Conservation (phyloP, 352 stramenopile species). For the Plasmopara muralis region DNA sequence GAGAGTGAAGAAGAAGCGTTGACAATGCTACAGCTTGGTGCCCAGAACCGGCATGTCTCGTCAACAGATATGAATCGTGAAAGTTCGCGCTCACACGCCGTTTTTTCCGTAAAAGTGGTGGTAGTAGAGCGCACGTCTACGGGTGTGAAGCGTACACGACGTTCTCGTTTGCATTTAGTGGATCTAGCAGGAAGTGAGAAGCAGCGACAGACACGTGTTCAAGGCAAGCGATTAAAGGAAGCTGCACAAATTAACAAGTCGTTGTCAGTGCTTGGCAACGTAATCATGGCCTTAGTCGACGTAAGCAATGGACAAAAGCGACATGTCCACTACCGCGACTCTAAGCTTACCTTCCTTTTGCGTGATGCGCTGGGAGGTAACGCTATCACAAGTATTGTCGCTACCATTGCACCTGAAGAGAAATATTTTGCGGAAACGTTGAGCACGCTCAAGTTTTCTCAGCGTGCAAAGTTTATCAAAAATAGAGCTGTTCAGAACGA, state of each 20-base stretch:
- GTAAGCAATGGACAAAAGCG: slow-evolving; percentile 71
- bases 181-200: slow-evolving; percentile 87
- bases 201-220: slow-evolving; percentile 70
- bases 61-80: slow-evolving; percentile 97
- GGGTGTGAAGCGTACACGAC: slow-evolving; percentile 53
- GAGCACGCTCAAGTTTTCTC: slow-evolving; percentile 83
- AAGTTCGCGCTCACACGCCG: slow-evolving; percentile 93
- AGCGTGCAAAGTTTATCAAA: slow-evolving; percentile 86
- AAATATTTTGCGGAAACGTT: slow-evolving; percentile 84
- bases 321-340: slow-evolving; percentile 84
- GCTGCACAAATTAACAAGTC: slow-evolving; percentile 88
- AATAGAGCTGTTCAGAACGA: slow-evolving; percentile 85
- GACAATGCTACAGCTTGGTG: slow-evolving; percentile 64
- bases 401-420: slow-evolving; percentile 70
- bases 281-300: slow-evolving; percentile 86
- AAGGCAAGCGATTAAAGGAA: slow-evolving; percentile 82
- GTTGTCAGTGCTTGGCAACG: slow-evolving; percentile 80
- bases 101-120: slow-evolving; percentile 95
- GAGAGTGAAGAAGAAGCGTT: slow-evolving; percentile 57
- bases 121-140: slow-evolving; percentile 57
- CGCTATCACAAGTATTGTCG: slow-evolving; percentile 81
- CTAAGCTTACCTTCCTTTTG: slow-evolving; percentile 79
- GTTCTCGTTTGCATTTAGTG: slow-evolving; percentile 79
- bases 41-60: slow-evolving; percentile 89
- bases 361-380: slow-evolving; percentile 81